Base-by-base conservation (phyloP, 148 eudicot species). In the Linanthus parryae region DNA sequence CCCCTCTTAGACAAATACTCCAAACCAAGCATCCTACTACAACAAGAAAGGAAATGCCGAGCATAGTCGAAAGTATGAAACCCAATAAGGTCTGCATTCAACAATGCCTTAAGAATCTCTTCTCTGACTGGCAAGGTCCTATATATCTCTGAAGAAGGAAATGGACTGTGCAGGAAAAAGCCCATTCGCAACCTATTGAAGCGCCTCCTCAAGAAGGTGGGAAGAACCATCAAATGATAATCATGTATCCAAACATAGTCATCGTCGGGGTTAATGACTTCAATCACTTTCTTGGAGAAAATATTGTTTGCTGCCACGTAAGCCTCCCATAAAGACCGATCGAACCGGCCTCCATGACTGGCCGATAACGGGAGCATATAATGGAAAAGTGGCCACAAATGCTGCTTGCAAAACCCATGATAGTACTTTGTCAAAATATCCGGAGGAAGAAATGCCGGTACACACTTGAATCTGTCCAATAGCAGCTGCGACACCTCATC, bases 191-290 rank as follows among this genome's bases (percentile, higher is more conserved):
- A 41, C 34, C 72, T 58, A 59, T 69, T 67, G 48, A 69, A 60
- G 9, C 72, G 73, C 40, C 76, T 67, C 61, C 85, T 76, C 62
- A 80, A 61, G 58, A 80, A 80, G 46, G 82, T 76, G 2, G 85
- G 82, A 8, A 80, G 40, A 42, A 80, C 61, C 82, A 80, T 73
- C 55, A 80, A 61, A 64, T 80, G 85, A 43, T 80, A 80, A 70
- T 80, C 85, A 35, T 80, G 85, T 20, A 80, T 56, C 85, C 85
- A 80, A n/a, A 80, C 82, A 49, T 69, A 80, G 60, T 80, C 85
- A 24, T 80, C 76, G 23, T 80, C 85, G 0, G 85, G 82, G 48
- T 76, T 80, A 50, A 80, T 72, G 17, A 80, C 85, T 52, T 80
- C 85, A 63, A 66, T 69, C 18, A 80, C 71, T 54, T 56, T 80